These are phyloP conservation scores for Pseudogymnoascus pannorum DNA, from an alignment of 2,329 filamentous ascomycete species.

Conservation along the genomic window DNA sequence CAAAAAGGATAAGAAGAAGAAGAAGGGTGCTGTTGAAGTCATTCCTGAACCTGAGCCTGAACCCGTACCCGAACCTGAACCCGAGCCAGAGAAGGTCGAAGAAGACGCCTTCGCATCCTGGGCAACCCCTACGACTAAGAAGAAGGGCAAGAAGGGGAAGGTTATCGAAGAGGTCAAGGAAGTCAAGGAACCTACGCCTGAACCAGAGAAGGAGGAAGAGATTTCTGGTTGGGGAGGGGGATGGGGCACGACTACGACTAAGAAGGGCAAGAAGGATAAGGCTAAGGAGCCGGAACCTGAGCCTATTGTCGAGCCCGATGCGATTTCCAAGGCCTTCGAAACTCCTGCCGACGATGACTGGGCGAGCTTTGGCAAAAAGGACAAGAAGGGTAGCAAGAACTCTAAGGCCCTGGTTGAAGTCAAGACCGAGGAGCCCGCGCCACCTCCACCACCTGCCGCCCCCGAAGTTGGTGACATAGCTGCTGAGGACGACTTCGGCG, in stretches of 20 bases:
- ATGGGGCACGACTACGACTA: conserved; percentile 24
- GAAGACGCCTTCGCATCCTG: conserved; percentile 26
- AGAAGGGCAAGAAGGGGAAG: conserved; percentile 38
- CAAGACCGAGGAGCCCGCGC: conserved; percentile 27
- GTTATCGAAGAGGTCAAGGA: conserved; percentile 22
- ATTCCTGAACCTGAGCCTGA: conserved; percentile 15
- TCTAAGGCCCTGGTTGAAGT: conserved; percentile 28
- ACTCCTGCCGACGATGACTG: conserved; percentile 33
- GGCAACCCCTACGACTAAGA: conserved; percentile 22
- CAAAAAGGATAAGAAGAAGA: conserved; percentile 24
- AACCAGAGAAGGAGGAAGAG: conserved; percentile 20
- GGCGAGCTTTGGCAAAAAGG: conserved; percentile 38
- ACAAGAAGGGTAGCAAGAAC: conserved; percentile 33
- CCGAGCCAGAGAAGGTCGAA: conserved; percentile 32
- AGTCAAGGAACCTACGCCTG: conserved; percentile 23
- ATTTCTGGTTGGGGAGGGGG: conserved; percentile 18
- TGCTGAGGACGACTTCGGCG: conserved; percentile 25
- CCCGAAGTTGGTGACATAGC: conserved; percentile 27
- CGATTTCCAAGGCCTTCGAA: conserved; percentile 22
- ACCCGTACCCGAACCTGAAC: conserved; percentile 28
- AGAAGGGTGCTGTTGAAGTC: conserved; percentile 16
- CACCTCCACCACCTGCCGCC: conserved; percentile 31
- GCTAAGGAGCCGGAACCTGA: conserved; percentile 29
- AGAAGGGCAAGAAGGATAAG: conserved; percentile 33
- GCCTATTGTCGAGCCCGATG: conserved; percentile 14